Percentiles rank a stretch among this genome's conserved stretches.
phyloP scores from a whole-genome alignment of 352 stramenopile genomes.

The Blastocystis sp. region DNA sequence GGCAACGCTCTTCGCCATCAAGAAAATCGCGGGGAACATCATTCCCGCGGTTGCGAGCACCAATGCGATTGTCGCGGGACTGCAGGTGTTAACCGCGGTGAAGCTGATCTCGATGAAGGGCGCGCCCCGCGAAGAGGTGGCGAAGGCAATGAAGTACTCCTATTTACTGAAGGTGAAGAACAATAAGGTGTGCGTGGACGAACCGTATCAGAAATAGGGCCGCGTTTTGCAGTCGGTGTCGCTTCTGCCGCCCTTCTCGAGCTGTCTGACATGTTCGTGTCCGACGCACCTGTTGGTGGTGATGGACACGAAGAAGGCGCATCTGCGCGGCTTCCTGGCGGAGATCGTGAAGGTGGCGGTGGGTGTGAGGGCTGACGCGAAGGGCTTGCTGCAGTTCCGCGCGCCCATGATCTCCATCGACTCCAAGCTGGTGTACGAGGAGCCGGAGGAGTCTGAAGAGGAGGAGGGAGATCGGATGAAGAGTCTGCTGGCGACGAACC shows the following conservation, averaged over 20 bases:
- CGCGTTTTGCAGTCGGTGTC: slow-evolving; percentile 61
- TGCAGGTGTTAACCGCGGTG: slow-evolving; percentile 85
- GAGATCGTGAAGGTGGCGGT: slow-evolving; percentile 38
- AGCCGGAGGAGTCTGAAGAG: not conserved
- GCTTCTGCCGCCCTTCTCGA: slow-evolving; percentile 16
- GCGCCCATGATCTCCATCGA: slow-evolving; percentile 52
- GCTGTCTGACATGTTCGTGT: slow-evolving; percentile 56
- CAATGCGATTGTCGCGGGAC: slow-evolving; percentile 97
- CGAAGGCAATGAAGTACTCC: slow-evolving; percentile 41
- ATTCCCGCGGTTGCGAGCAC: slow-evolving; percentile 98
- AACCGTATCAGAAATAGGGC: slow-evolving; percentile 34
- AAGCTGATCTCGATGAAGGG: slow-evolving; percentile 68
- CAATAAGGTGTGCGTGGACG: slow-evolving; percentile 27
- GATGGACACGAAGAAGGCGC: slow-evolving; percentile 26
- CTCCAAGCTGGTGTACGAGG: slow-evolving; percentile 58
- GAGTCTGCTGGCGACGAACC: not conserved
- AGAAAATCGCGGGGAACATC: slow-evolving; percentile 99
- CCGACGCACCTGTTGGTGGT: slow-evolving; percentile 32
- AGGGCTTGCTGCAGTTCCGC: slow-evolving; percentile 33
- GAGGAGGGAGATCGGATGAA: not conserved
- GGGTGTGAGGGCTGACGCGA: not conserved
- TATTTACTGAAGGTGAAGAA: slow-evolving; percentile 68
- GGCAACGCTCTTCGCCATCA: slow-evolving; percentile 83
- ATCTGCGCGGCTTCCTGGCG: slow-evolving; percentile 52
- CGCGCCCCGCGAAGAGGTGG: not conserved